Base-by-base conservation (phyloP, 805 yeast genomes). In the Hyphopichia homilentoma region DNA sequence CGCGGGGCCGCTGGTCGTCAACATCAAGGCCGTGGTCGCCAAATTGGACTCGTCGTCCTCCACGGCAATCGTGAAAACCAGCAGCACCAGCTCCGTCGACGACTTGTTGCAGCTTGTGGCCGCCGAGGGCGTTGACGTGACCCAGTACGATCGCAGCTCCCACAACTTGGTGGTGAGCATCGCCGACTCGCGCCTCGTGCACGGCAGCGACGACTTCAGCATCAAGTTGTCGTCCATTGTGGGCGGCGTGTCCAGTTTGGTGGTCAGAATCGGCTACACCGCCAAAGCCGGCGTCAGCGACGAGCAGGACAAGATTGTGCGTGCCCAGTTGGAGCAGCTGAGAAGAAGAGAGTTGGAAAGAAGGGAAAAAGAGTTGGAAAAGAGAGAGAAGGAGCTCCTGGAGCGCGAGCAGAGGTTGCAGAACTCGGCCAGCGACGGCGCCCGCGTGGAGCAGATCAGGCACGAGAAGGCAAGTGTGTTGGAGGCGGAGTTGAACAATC, bases 161-260 rank as follows among this genome's bases (percentile, higher is more conserved):
- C 16, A 25, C 9, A 16, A 21, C n/a, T 17, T 35, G n/a, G 19
- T 32, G 13, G 7, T 38, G 2, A 38, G 25, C 20, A 14, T 38
- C n/a, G 21, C 32, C 20, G 36, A 38, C 18, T 31, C 29, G 29
- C 26, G 27, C 30, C 15, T 29, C 26, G 16, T 8, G 24, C 4
- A 14, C 13, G 19, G 16, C 23, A 18, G 16, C 7, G 20, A 31
- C 17, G 17, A 28, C 5, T 8, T 21, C 9, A 27, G 18, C 2
- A 25, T 32, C 2, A 39, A 25, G 19, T 43, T 54, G 32, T 37
- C 41, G 5, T 29, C 44, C 4, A 25, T 58, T 7, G 40, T 52
- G 16, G 54, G 64, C 22, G 5, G 44, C 39, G 39, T 36, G 2
- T 34, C 41, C 6, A 57, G 48, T 36, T 40, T 52, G 7, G 64